These are phyloP conservation scores for Ambrosia artemisiifolia DNA, from an alignment of 129 eudicot species.

Conservation along the genomic window DNA sequence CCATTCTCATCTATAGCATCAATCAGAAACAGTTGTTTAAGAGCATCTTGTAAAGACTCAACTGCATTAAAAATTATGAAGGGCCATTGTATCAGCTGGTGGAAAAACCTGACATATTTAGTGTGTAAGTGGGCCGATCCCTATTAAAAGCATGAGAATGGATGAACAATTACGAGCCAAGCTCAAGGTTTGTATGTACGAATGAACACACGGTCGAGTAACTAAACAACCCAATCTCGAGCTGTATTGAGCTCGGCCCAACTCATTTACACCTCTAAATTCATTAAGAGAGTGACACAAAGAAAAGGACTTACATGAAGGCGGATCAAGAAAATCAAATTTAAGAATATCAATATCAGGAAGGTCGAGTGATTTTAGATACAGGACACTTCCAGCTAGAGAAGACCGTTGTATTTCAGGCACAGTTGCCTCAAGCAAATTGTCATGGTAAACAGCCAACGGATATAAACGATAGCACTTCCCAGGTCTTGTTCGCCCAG, in stretches of 20 bases:
- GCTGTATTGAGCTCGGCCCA: background rate
- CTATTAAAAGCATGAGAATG: background rate
- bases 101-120: slow-evolving; percentile 4
- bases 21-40: slow-evolving; percentile 84
- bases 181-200: background rate
- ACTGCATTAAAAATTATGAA: slow-evolving; percentile 46
- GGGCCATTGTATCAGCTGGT: slow-evolving; percentile 2
- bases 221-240: background rate
- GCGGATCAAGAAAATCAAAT: slow-evolving; percentile 93
- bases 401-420: slow-evolving; percentile 98
- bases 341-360: slow-evolving; percentile 92
- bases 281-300: background rate
- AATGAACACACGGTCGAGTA: background rate
- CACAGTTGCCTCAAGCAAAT: slow-evolving; percentile 76
- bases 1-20: slow-evolving; percentile 95
- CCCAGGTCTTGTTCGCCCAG: slow-evolving; percentile 98
- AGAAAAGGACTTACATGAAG: slow-evolving; percentile 55
- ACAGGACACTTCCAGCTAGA: slow-evolving; percentile 94
- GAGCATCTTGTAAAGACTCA: slow-evolving; percentile 89
- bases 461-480: slow-evolving; percentile 89
- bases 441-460: slow-evolving; percentile 66
- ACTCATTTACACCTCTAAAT: background rate
- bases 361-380: slow-evolving; percentile 89
- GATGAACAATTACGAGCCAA: background rate
- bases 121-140: background rate